Evolutionary conservation across 352 stramenopile genomes (phyloP).

Genomic region (Pythium pyrilobum): DNA sequence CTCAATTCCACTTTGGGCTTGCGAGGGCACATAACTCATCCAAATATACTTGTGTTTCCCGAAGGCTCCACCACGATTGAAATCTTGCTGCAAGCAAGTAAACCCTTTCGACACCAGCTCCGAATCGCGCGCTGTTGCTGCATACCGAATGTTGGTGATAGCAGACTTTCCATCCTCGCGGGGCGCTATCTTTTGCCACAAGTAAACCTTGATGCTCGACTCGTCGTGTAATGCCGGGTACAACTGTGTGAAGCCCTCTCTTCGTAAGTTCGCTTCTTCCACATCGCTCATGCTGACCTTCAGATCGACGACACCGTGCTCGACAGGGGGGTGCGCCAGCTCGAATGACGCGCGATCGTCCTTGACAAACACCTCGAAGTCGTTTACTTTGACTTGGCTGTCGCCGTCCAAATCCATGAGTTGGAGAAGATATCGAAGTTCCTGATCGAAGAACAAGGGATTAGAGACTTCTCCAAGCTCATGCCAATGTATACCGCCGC

Average conservation of each 20-base stretch:
- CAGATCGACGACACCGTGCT: constrained; percentile 54
- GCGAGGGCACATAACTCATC: constrained; percentile 48
- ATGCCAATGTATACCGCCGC: too few species aligned
- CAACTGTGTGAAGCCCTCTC: constrained; percentile 58
- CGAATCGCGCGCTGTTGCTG: constrained; percentile 53
- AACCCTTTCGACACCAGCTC: constrained; percentile 69
- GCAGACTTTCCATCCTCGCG: constrained; percentile 61
- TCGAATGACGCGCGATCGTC: constrained; percentile 45
- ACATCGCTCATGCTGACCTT: constrained; percentile 56
- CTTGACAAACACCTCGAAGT: constrained; percentile 73
- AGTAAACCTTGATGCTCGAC: constrained; percentile 32
- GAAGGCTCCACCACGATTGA: constrained; percentile 54
- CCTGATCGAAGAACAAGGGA: constrained; percentile 23
- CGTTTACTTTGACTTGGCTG: constrained; percentile 52
- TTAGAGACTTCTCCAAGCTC: too few species aligned
- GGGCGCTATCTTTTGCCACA: constrained; percentile 55
- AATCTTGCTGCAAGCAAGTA: constrained; percentile 69
- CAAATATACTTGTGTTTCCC: constrained; percentile 78
- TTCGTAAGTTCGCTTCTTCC: constrained; percentile 46
- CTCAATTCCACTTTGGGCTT: constrained; percentile 44
- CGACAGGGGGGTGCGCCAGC: constrained; percentile 41
- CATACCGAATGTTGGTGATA: constrained; percentile 66
- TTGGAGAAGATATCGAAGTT: constrained; percentile 54
- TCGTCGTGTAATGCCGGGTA: constrained; percentile 53
- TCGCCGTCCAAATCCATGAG: constrained; percentile 71